Evolutionary conservation across 805 yeast species (phyloP).

Genomic region (Hemisphaericaspora nanyangensis): DNA sequence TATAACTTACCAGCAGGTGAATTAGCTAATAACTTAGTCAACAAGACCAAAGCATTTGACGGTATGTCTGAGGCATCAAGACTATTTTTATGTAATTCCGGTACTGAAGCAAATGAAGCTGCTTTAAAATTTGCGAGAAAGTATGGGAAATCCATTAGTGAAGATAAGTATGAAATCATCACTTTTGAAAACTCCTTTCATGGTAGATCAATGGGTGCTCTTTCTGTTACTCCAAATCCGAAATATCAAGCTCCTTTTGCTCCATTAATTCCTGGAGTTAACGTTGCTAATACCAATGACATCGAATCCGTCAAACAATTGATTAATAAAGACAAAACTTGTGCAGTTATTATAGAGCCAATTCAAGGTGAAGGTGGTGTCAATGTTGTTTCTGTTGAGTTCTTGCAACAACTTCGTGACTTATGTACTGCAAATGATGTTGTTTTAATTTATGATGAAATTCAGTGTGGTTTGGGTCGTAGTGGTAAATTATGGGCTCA

Average conservation of each 20-base stretch:
- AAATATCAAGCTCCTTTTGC: constrained; percentile 90
- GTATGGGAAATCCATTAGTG: constrained; percentile 56
- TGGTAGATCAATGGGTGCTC: constrained; percentile 92
- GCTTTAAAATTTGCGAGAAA: constrained; percentile 71
- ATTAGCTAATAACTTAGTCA: constrained; percentile 66
- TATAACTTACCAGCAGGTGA: constrained; percentile 82
- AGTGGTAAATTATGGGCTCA: constrained; percentile 95
- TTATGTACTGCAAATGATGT: constrained; percentile 69
- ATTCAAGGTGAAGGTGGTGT: constrained; percentile 99
- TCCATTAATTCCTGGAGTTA: constrained; percentile 88
- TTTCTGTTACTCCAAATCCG: constrained; percentile 87
- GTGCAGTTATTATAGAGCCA: constrained; percentile 95
- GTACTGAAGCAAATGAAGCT: constrained; percentile 58
- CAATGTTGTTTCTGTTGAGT: constrained; percentile 59
- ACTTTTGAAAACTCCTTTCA: constrained; percentile 92
- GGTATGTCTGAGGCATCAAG: constrained; percentile 80
- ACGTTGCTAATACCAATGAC: constrained; percentile 60
- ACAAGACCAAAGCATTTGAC: constrained; percentile 63
- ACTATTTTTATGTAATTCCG: constrained; percentile 62
- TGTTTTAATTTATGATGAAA: constrained; percentile 86
- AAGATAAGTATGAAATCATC: constrained; percentile 67
- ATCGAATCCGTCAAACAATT: constrained; percentile 53
- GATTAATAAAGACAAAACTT: constrained; percentile 57
- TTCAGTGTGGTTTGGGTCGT: constrained; percentile 95
- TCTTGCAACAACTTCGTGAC: constrained; percentile 60